These are phyloP conservation scores for Globisporangium sylvaticum DNA, from an alignment of 352 stramenopile species.

Conservation along the genomic window DNA sequence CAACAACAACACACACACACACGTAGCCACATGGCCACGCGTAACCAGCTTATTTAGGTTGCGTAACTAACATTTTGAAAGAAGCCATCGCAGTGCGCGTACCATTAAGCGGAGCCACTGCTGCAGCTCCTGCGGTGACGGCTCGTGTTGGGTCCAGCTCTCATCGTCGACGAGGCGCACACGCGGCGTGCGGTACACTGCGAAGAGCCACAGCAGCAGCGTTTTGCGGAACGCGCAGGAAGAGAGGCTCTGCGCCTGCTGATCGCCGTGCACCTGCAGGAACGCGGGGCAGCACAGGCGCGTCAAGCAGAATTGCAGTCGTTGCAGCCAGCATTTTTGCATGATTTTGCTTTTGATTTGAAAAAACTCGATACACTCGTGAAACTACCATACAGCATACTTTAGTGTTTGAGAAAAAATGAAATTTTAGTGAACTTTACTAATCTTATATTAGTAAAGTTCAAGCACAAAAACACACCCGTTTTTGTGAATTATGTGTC, in stretches of 20 bases:
- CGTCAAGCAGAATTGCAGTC: slow-evolving; percentile 6
- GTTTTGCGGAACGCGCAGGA: slow-evolving; percentile 25
- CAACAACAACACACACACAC: background rate
- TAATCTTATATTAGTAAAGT: no score
- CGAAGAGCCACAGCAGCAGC: slow-evolving; percentile 43
- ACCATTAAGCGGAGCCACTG: slow-evolving; percentile 33
- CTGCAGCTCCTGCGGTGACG: slow-evolving; percentile 23
- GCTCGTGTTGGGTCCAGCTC: slow-evolving; percentile 28
- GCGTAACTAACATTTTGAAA: no score
- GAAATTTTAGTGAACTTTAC: no score
- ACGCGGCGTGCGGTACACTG: slow-evolving; percentile 28
- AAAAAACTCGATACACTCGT: no score
- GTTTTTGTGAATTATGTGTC: no score
- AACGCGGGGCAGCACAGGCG: slow-evolving; percentile 36
- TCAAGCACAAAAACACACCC: no score
- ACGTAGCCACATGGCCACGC: background rate
- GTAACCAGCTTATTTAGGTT: no score
- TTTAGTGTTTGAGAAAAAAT: no score
- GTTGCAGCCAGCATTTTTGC: background rate
- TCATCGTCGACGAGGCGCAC: slow-evolving; percentile 25
- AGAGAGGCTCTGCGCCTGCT: slow-evolving; percentile 9
- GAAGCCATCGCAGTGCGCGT: background rate
- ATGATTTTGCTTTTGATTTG: background rate
- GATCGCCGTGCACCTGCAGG: slow-evolving; percentile 14
- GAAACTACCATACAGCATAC: background rate